Conservation (phyloP, 2,329 filamentous ascomycete genomes). For the Cytospora chrysosperma region DNA sequence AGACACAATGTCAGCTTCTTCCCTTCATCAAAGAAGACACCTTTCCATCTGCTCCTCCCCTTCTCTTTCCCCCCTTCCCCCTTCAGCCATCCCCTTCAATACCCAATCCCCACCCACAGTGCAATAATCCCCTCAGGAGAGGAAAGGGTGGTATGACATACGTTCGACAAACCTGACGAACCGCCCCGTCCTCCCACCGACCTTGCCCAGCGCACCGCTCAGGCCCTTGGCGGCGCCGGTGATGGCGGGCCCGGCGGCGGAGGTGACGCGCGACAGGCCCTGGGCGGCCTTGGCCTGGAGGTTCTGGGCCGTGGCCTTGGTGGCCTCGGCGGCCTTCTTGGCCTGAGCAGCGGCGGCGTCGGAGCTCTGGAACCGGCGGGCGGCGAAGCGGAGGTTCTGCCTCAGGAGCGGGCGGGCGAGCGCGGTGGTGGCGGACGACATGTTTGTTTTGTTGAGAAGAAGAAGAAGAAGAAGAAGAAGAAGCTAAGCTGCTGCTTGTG, state of each 20-base stretch:
- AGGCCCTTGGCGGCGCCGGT: slow-evolving; percentile 69
- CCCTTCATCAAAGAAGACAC: background rate
- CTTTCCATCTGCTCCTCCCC: background rate
- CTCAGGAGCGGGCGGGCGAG: slow-evolving; percentile 25
- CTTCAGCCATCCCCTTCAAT: background rate
- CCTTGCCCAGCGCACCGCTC: slow-evolving; percentile 65
- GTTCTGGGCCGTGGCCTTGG: slow-evolving; percentile 43
- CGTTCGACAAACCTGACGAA: slow-evolving; percentile 80
- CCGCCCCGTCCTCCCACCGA: slow-evolving; percentile 81
- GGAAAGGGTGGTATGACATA: slow-evolving; percentile 65
- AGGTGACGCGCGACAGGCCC: slow-evolving; percentile 78
- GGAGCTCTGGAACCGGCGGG: slow-evolving; percentile 61
- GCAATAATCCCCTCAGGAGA: background rate
- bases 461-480: too few relatives aligned
- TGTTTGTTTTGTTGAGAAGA: too few relatives aligned
- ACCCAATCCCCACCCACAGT: background rate
- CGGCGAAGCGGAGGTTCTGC: slow-evolving; percentile 32
- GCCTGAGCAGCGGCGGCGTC: slow-evolving; percentile 41
- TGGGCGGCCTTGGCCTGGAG: slow-evolving; percentile 68
- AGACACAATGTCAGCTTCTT: slow-evolving; percentile 1
- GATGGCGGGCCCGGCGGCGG: slow-evolving; percentile 76
- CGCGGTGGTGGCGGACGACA: slow-evolving; percentile 20
- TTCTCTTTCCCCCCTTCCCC: background rate
- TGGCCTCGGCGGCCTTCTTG: slow-evolving; percentile 44
- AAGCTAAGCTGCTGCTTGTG: too few relatives aligned